Evolutionary conservation across 208 protist genomes (phyloP), one percentile per base, ranked within the genome.

Genomic region (Porcisia hertigi): DNA sequence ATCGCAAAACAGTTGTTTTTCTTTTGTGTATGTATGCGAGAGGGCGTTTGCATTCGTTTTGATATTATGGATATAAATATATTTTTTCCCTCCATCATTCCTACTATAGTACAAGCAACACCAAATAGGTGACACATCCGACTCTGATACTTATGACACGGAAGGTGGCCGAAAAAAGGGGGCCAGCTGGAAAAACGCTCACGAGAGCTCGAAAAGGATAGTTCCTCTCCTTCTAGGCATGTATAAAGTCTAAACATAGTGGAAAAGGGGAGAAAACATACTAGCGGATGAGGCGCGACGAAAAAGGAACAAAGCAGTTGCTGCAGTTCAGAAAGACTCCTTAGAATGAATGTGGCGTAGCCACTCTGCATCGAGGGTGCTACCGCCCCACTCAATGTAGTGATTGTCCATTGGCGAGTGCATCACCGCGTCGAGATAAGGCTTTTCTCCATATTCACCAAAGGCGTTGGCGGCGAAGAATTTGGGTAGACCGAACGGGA

Each of bases 361-460:
- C 92, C 92, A 96, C 75, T 96, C 90, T 0, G 90, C 81, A 75
- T 96, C 90, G 20, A 96, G 83, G n/a, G 85, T 85, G 82, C 83
- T 89, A 55, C 90, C 90, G 60, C 90, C 92, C 85, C 88, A 94
- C 59, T 96, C 92, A 78, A 95, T 92, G 77, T 93, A 96, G 79
- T 94, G 76, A 77, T 96, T 96, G 84, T 96, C 92, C 84, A 95
- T 88, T 3, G 90, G 82, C 25, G 82, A 82, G 76, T 94, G 92
- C 90, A 94, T 95, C 41, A 83, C 87, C 43, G 74, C 78, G 62
- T 94, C 91, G 47, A 96, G 73, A 80, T 90, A 96, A 34, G 92
- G 92, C 72, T 94, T 94, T 78, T 95, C 90, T 57, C 92, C 92
- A 81, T 96, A 96, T 64, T 96, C 90, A n/a, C 91, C 92, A 79